Conservation (phyloP, 1,284 basidiomycete genomes). For the Ganoderma lingzhi region DNA sequence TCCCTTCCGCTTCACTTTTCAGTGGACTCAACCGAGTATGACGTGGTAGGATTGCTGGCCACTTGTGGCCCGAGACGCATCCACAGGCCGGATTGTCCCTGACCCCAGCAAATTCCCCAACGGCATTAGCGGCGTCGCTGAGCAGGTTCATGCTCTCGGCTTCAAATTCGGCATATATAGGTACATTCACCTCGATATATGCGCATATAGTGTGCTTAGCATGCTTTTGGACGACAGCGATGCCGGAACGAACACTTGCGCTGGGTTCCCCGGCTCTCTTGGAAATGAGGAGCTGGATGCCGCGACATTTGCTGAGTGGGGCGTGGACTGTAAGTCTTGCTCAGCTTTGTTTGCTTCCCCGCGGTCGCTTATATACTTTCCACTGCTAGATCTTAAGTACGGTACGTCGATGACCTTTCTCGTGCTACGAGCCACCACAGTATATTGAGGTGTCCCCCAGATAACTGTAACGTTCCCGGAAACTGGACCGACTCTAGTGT, state of each 20-base stretch:
- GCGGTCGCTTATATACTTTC: not conserved
- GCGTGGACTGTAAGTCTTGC: slow-evolving; percentile 53
- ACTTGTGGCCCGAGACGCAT: slow-evolving; percentile 48
- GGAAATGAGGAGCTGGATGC: slow-evolving; percentile 58
- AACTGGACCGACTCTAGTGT: slow-evolving; percentile 59
- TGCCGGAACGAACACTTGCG: slow-evolving; percentile 61
- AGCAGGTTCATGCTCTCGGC: slow-evolving; percentile 55
- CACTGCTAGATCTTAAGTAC: slow-evolving; percentile 55
- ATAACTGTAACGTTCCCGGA: slow-evolving; percentile 62
- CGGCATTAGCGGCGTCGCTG: slow-evolving; percentile 55
- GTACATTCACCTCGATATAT: slow-evolving; percentile 32
- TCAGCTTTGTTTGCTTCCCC: too few species aligned
- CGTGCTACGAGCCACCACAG: not conserved
- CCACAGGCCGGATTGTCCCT: slow-evolving; percentile 53
- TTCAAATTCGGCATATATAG: slow-evolving; percentile 64
- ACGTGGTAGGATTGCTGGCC: slow-evolving; percentile 60
- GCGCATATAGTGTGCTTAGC: not conserved
- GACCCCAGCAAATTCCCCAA: slow-evolving; percentile 61
- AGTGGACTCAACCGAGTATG: not conserved
- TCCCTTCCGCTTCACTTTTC: not conserved
- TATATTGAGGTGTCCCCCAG: slow-evolving; percentile 37
- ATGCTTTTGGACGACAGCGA: slow-evolving; percentile 46
- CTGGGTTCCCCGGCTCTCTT: slow-evolving; percentile 60
- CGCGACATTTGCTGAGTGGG: slow-evolving; percentile 59
- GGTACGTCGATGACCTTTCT: slow-evolving; percentile 40